Evolutionary conservation across 805 yeast genomes (phyloP), one percentile per base, ranked within the genome.

Genomic region (Suhomyces sp.): DNA sequence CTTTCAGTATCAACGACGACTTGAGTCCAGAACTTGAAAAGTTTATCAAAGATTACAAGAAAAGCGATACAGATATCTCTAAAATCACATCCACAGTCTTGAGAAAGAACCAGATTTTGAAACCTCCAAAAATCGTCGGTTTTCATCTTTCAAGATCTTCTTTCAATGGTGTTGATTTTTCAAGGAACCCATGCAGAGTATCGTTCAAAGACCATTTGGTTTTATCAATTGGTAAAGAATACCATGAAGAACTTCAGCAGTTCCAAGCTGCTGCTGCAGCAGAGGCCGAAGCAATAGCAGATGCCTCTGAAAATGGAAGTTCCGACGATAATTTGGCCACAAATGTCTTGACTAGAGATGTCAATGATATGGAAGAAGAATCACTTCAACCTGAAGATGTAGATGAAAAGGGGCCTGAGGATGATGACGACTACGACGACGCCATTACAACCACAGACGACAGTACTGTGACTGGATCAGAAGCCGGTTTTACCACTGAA

Each of bases 111-210:
- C 75, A 77, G 21, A 77, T 90, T 40, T 75, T 82, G 10, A 77
- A 78, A 50, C 80, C 89, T 3, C 97, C 99, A 0, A 76, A 80
- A 50, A 71, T 89, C 6, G 74, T 94, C 47, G 81, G 88, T 0
- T 70, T 93, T n/a, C 98, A 93, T 65, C 69, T 94, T 41, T 89
- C 97, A 8, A 76, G 98, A 60, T 92, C 97, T 0, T 79, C 87
- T 41, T 91, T 80, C 63, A 78, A 82, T 46, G 89, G 87, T 7
- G 81, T 81, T 41, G 81, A 78, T 15, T 81, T 87, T 1, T 77
- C 85, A 7, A 80, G 97, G 59, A 92, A 89, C 67, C 73, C 88
- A 8, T 89, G 96, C 66, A 74, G 82, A 49, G 90, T 90, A 4
- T 65, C 72, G 7, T 86, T 87, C 60, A 83, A 80, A 9, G 92